Evolutionary conservation across 179 eudicot genomes (phyloP).

Genomic region (Silene vulgaris): DNA sequence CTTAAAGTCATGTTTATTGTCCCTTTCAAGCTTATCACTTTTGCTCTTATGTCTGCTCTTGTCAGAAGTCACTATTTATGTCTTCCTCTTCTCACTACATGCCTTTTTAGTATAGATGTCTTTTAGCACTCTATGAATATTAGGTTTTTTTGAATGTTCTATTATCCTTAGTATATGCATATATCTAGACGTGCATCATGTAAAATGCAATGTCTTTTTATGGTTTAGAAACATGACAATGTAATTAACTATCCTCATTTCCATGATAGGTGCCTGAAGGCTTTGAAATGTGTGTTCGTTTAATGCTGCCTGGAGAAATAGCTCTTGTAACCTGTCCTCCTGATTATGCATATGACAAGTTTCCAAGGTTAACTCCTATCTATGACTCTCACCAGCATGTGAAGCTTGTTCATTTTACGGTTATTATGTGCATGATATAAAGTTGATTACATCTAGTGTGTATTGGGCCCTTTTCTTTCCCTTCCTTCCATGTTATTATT

Average conservation of each 20-base stretch:
- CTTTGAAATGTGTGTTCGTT: conserved; percentile 92
- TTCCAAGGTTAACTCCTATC: conserved; percentile 53
- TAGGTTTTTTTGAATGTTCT: not conserved
- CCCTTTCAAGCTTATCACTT: not conserved
- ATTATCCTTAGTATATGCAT: not conserved
- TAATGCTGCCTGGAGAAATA: conserved; percentile 93
- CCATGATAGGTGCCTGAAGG: conserved; percentile 85
- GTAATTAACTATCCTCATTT: conserved; percentile 12
- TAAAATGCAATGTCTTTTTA: not conserved
- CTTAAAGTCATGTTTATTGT: not conserved
- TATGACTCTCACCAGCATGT: conserved; percentile 1
- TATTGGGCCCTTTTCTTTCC: not conserved
- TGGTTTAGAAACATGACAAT: not conserved
- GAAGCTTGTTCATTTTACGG: not conserved
- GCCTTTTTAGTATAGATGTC: not conserved
- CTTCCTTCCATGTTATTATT: not conserved
- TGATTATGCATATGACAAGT: conserved; percentile 97
- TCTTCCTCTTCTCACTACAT: not conserved
- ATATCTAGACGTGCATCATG: conserved; percentile 1
- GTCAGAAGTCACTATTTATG: not conserved
- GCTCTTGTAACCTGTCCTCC: conserved; percentile 97
- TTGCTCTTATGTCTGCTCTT: not conserved
- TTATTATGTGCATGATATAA: conserved; percentile 3
- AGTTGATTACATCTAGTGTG: not conserved
- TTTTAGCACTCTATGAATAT: not conserved